A percentile compares a stretch with the other conserved stretches of the same genome.
These are phyloP conservation scores for Aspergillus bombycis DNA, from an alignment of 2,329 filamentous ascomycete genomes.

Conservation along the genomic window DNA sequence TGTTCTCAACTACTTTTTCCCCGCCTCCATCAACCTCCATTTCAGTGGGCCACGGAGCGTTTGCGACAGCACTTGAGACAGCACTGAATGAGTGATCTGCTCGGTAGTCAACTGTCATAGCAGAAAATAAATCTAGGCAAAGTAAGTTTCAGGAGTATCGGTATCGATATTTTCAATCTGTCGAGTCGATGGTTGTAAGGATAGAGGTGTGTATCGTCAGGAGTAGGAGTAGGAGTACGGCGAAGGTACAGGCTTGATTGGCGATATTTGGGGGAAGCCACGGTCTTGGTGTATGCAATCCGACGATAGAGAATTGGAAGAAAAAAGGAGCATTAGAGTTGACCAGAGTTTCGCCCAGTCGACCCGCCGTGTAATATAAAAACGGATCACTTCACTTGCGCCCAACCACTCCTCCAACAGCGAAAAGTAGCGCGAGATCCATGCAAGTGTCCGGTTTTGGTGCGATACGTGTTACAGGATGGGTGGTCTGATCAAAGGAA, in stretches of 20 bases:
- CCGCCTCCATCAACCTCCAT: slow-evolving; percentile 33
- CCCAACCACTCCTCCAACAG: slow-evolving; percentile 17
- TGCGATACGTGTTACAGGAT: slow-evolving; percentile 15
- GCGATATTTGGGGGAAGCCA: background rate
- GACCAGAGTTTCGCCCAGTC: background rate
- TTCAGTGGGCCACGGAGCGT: slow-evolving; percentile 20
- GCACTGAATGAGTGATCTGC: slow-evolving; percentile 6
- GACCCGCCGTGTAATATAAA: slow-evolving; percentile 3
- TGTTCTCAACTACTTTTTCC: slow-evolving; percentile 20
- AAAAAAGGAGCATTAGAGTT: background rate
- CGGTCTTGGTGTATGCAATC: background rate
- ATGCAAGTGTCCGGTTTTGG: slow-evolving; percentile 17
- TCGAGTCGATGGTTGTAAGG: background rate
- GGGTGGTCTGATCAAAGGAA: slow-evolving; percentile 20
- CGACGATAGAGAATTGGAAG: background rate
- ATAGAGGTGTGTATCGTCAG: background rate
- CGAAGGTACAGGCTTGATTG: background rate
- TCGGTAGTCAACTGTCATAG: slow-evolving; percentile 19
- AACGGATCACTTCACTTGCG: slow-evolving; percentile 11
- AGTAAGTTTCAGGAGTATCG: background rate
- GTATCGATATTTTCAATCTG: background rate
- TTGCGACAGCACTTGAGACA: slow-evolving; percentile 13
- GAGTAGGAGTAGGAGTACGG: too few species aligned
- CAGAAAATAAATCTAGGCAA: background rate
- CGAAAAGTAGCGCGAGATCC: slow-evolving; percentile 15